These are phyloP conservation scores for Candida tammaniensis DNA, from an alignment of 805 yeast species.

Conservation along the genomic window DNA sequence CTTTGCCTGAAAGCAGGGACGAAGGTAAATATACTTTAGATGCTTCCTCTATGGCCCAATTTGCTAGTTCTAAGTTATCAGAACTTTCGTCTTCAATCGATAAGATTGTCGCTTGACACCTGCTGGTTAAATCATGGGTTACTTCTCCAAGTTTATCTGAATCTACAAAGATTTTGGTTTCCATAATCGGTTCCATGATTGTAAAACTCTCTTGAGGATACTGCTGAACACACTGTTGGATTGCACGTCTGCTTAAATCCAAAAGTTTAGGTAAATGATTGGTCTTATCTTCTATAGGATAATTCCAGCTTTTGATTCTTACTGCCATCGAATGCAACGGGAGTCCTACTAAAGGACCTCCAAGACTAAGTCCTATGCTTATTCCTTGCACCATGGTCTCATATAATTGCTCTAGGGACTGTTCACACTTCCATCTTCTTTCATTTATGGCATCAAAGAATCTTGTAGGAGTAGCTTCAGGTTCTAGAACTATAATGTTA, in stretches of 20 bases:
- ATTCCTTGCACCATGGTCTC: constrained; percentile 58
- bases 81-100: constrained; percentile 64
- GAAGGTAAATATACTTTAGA: constrained; percentile 64
- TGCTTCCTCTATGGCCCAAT: constrained; percentile 55
- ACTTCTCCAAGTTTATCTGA: constrained; percentile 80
- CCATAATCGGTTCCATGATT: constrained; percentile 87
- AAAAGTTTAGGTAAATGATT: constrained; percentile 41
- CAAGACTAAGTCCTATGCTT: constrained; percentile 60
- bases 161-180: constrained; percentile 59
- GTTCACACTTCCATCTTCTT: constrained; percentile 49
- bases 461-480: constrained; percentile 24
- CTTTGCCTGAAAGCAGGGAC: neutral
- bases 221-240: constrained; percentile 21
- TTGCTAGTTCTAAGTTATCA: constrained; percentile 31
- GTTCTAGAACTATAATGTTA: constrained; percentile 41
- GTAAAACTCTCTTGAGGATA: constrained; percentile 36
- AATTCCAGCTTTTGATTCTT: constrained; percentile 47
- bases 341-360: constrained; percentile 58
- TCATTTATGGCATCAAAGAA: constrained; percentile 24
- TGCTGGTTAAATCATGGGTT: constrained; percentile 76
- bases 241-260: constrained; percentile 41
- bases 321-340: constrained; percentile 62
- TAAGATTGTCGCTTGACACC: constrained; percentile 70
- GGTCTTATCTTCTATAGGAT: constrained; percentile 50
- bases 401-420: constrained; percentile 47